phyloP scores from a whole-genome alignment of 176 grass and related monocot species.

The Dendrocalamus sinicus region DNA sequence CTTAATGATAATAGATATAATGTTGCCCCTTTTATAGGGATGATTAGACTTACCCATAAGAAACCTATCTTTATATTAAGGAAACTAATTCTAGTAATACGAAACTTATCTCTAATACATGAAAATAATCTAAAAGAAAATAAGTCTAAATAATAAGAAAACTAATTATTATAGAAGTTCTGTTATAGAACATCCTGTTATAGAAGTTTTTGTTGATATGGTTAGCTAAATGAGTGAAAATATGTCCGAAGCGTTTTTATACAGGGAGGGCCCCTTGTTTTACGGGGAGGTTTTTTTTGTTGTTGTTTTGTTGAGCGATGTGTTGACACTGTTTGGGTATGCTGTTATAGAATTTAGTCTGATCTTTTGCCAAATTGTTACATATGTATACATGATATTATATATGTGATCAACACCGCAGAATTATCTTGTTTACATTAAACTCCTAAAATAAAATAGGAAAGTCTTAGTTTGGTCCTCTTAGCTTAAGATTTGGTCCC shows the following conservation, averaged over 20 bases:
- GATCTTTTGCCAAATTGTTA: neutral
- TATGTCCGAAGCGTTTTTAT: neutral
- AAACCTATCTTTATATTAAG: too few species aligned
- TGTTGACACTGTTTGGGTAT: neutral
- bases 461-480: neutral
- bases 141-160: too few species aligned
- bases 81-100: too few species aligned
- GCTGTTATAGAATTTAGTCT: neutral
- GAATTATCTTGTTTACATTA: neutral
- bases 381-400: neutral
- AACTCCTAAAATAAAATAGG: neutral
- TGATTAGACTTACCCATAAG: too few species aligned
- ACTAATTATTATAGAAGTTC: too few species aligned
- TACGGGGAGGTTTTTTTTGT: neutral
- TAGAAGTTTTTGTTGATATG: neutral
- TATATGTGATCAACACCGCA: neutral
- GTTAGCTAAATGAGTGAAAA: constrained; percentile 34
- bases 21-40: too few species aligned
- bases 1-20: too few species aligned
- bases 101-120: too few species aligned
- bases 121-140: too few species aligned
- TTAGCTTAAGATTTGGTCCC: neutral
- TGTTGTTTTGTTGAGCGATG: neutral
- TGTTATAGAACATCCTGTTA: too few species aligned
- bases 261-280: neutral